Evolutionary conservation across 1,139 yeast genomes (phyloP).

Genomic region (Candida sp.): DNA sequence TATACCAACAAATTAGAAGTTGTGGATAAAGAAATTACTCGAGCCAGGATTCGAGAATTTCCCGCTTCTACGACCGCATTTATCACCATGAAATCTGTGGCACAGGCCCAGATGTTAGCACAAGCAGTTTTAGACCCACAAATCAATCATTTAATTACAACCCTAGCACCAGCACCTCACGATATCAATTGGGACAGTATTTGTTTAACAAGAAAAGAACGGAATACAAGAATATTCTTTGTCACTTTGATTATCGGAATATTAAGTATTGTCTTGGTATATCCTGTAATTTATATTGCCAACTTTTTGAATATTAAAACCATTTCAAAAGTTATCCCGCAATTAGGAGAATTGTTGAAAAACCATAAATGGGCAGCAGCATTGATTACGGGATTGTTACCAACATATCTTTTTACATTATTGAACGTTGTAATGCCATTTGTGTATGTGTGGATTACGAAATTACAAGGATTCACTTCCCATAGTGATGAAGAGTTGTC

Average conservation of each 20-base stretch:
- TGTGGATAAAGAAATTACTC: slow-evolving; percentile 54
- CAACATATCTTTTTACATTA: slow-evolving; percentile 72
- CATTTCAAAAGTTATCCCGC: slow-evolving; percentile 70
- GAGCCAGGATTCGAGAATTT: slow-evolving; percentile 58
- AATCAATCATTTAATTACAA: slow-evolving; percentile 67
- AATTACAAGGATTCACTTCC: slow-evolving; percentile 72
- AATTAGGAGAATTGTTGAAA: slow-evolving; percentile 59
- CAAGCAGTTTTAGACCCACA: slow-evolving; percentile 84
- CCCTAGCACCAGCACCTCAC: slow-evolving; percentile 83
- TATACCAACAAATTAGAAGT: slow-evolving; percentile 53
- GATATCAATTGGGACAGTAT: slow-evolving; percentile 82
- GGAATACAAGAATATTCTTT: slow-evolving; percentile 55
- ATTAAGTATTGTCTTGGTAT: slow-evolving; percentile 62
- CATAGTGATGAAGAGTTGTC: slow-evolving; percentile 81
- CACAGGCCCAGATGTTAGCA: slow-evolving; percentile 87
- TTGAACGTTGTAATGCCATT: slow-evolving; percentile 74
- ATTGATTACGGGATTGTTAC: slow-evolving; percentile 73
- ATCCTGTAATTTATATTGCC: slow-evolving; percentile 73
- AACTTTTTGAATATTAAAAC: slow-evolving; percentile 67
- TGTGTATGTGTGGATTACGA: slow-evolving; percentile 66
- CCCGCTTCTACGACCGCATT: slow-evolving; percentile 68
- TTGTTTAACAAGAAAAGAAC: slow-evolving; percentile 53
- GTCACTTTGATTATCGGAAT: slow-evolving; percentile 65
- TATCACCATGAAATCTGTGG: slow-evolving; percentile 81
- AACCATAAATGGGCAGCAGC: slow-evolving; percentile 57